Base-by-base conservation (phyloP, 1,284 basidiomycete species). In the Malassezia restricta region DNA sequence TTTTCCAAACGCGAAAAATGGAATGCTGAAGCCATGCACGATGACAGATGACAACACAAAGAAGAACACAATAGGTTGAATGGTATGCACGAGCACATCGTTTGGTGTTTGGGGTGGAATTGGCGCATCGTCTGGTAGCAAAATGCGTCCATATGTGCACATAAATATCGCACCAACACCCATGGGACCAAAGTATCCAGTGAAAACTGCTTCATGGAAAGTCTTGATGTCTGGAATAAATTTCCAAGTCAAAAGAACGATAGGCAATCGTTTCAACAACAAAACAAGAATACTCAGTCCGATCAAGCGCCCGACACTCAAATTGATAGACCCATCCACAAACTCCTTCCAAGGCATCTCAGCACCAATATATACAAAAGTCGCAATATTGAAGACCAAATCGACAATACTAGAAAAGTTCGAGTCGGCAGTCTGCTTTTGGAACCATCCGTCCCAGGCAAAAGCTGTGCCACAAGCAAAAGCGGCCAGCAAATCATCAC, bases 381-480 rank as follows among this genome's bases (percentile, higher is more conserved):
- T 65, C 37, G 65, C 69, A 40, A 61, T 58, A 57, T 73, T 71
- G 58, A 69, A 74, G 52, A 91, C 76, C 59, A 89, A 75, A 74
- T 94, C 91, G 70, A 98, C 88, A 65, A 98, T 92, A 75, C 86
- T 90, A 63, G 85, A 88, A 77, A 98, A 98, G 62, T 91, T 85
- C 30, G 69, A 71, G 51, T 68, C 65, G 50, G 94, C 91, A 1
- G 91, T 98, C 64, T 94, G 90, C 62, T 84, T 82, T 78, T 95
- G 95, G 78, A 94, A 95, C 58, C 91, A 68, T 27, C 66, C 76
- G 63, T 98, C 92, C 92, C 92, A 98, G 0, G 91, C 94, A 70
- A 96, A 99, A 1, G 90, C 89, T 3, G 86, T 84, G 20, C 94
- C 94, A 67, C 91, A 96, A 1, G 85, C 84, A 73, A 98, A 99